Base-by-base conservation (phyloP, 73 alveolate species). In the Blepharisma stoltei region DNA sequence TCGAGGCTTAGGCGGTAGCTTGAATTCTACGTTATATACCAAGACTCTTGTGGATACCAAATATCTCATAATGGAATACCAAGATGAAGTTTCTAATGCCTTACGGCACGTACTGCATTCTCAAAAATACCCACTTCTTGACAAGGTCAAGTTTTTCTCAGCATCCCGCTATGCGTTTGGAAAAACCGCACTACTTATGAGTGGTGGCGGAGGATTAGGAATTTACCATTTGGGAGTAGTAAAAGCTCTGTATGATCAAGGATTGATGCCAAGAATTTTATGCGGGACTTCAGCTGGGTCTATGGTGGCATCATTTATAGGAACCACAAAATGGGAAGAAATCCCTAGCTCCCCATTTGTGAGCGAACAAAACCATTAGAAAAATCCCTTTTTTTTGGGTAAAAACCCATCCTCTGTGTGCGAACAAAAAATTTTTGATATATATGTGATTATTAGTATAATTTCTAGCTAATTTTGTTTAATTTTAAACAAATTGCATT, bases 161-260 rank as follows among this genome's bases (percentile, higher is more conserved):
- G 92, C 85, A 60, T 84, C 92, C 48, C 82, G 93, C 49, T 88
- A 85, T 76, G 85, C 93, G 7, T 89, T 41, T 67, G 95, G 95
- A 6, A 80, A 82, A 54, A 89, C 92, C 76, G 95, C 95, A 6
- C 68, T 89, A 4, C 54, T 89, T 6, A 69, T 89, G 7, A 80
- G 90, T 52, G 92, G 95, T 25, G 95, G 95, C 14, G 89, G 90
- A 9, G 75, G 92, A 9, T 21, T 89, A 38, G 95, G 95, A 1
- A 67, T 81, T 46, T 89, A 75, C 54, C 95, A 89, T 81, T 55
- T 89, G 38, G 95, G 95, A 6, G 89, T 77, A 0, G 73, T 89
- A 4, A 89, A 81, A 67, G 89, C 81, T 1, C 77, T 89, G 6
- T 81, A 85, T 54, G 92, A 89, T 27, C 78, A 77, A 55, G 87